These are phyloP conservation scores for Tetrapisispora fleetii DNA, from an alignment of 805 yeast species.

Conservation along the genomic window DNA sequence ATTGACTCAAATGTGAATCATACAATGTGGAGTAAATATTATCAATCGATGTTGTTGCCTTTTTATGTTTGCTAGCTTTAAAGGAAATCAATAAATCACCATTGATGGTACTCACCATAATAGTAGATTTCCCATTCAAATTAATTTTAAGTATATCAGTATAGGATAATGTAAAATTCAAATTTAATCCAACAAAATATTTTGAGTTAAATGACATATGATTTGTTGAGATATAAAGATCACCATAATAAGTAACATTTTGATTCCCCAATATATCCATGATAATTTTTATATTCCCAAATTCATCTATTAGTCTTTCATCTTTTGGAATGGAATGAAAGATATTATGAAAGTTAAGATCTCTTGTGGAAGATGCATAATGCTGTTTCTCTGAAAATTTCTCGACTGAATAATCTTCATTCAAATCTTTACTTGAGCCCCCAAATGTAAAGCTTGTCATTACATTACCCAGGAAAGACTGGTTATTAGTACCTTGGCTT, in stretches of 20 bases:
- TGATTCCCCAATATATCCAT: constrained; percentile 51
- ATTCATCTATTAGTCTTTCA: constrained; percentile 65
- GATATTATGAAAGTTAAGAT: constrained; percentile 64
- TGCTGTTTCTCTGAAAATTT: constrained; percentile 15
- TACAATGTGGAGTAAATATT: constrained; percentile 56
- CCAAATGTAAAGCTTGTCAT: constrained; percentile 14
- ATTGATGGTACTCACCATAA: neutral
- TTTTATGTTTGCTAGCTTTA: neutral
- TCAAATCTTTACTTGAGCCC: neutral
- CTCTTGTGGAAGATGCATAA: constrained; percentile 51
- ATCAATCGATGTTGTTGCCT: neutral
- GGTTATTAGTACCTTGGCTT: neutral
- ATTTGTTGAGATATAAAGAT: constrained; percentile 70
- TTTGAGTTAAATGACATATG: constrained; percentile 75
- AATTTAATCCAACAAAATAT: constrained; percentile 70
- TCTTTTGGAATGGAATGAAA: constrained; percentile 58
- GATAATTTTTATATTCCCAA: neutral
- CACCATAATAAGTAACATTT: constrained; percentile 82
- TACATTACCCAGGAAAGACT: constrained; percentile 17
- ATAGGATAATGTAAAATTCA: constrained; percentile 62
- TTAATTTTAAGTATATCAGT: constrained; percentile 44
- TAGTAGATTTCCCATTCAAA: neutral
- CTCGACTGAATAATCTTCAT: constrained; percentile 8
- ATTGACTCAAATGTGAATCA: constrained; percentile 49
- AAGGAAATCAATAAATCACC: neutral